Conservation (phyloP, 306 rosid genomes). For the Lupinus albus region DNA sequence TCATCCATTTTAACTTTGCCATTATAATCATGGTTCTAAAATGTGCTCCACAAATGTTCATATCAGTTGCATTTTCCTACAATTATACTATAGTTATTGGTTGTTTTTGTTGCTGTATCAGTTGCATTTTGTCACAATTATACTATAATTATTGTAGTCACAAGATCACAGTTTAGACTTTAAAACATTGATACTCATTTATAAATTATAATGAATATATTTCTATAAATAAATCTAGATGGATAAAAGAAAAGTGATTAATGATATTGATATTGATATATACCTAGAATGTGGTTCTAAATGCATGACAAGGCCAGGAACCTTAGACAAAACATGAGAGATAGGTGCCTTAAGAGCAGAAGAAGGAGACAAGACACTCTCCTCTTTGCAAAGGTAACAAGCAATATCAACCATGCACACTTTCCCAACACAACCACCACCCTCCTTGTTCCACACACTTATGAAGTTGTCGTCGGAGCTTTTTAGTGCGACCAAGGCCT, state of each 20-base stretch:
- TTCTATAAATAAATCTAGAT: too few relatives aligned
- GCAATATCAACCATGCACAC: slow-evolving; percentile 84
- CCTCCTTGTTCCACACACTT: slow-evolving; percentile 74
- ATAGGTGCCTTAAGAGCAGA: slow-evolving; percentile 67
- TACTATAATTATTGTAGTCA: too few relatives aligned
- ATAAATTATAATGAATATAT: too few relatives aligned
- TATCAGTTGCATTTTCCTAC: too few relatives aligned
- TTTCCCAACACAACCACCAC: slow-evolving; percentile 72
- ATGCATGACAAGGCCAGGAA: slow-evolving; percentile 58
- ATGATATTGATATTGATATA: too few relatives aligned
- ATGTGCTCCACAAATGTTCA: too few relatives aligned
- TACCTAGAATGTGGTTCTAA: slow-evolving; percentile 83
- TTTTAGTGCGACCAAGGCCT: slow-evolving; percentile 66
- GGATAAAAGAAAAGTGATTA: neutral
- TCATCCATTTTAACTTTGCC: neutral
- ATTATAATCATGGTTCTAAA: neutral
- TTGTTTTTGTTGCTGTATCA: too few relatives aligned
- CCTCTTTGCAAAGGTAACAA: slow-evolving; percentile 62
- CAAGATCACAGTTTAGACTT: too few relatives aligned
- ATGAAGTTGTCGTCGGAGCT: slow-evolving; percentile 66
- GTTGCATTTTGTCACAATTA: too few relatives aligned
- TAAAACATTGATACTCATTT: too few relatives aligned
- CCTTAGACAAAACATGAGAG: slow-evolving; percentile 51
- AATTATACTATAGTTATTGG: too few relatives aligned
- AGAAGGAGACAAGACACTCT: slow-evolving; percentile 64